Conservation (phyloP, 345 rosid genomes). For the Salix koriyanagi region DNA sequence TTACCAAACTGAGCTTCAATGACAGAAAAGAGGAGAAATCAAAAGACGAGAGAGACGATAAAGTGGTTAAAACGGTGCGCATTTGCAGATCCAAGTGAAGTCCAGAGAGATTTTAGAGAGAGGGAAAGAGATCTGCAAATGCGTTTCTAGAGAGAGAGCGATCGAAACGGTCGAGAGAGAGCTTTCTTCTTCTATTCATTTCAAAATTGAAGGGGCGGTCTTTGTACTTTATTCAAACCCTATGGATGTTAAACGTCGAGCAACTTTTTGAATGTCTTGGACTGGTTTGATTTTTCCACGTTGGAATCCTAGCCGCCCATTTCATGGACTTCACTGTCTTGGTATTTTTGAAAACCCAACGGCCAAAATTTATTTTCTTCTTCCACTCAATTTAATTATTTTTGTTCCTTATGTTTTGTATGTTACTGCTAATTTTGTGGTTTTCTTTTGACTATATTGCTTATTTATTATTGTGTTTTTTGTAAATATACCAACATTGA, state of each 20-base stretch:
- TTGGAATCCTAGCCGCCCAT: conserved; percentile 34
- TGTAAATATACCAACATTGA: not conserved
- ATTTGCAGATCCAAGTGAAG: conserved; percentile 36
- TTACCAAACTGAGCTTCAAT: conserved; percentile 39
- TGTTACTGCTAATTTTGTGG: not conserved
- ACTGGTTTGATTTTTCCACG: conserved; percentile 28
- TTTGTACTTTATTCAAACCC: conserved; percentile 43
- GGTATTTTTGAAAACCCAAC: conserved; percentile 35
- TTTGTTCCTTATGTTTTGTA: not conserved
- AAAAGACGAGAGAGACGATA: conserved; percentile 7
- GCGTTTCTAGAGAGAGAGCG: conserved; percentile 1
- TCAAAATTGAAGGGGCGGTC: conserved; percentile 71
- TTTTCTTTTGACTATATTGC: not conserved
- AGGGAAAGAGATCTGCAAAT: conserved; percentile 29
- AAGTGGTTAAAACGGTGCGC: conserved; percentile 18
- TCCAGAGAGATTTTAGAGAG: not conserved
- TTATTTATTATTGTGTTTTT: not conserved
- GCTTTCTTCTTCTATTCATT: conserved; percentile 23
- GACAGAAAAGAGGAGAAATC: conserved; percentile 11
- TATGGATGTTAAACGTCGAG: conserved; percentile 32
- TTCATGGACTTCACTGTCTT: conserved; percentile 13
- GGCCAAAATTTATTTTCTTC: conserved; percentile 32
- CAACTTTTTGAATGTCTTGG: conserved; percentile 12
- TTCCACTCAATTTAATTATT: not conserved
- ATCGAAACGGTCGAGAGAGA: conserved; percentile 23